These are phyloP conservation scores for Anaeromyces robustus DNA, from an alignment of 192 early-diverging fungal species.

Conservation along the genomic window DNA sequence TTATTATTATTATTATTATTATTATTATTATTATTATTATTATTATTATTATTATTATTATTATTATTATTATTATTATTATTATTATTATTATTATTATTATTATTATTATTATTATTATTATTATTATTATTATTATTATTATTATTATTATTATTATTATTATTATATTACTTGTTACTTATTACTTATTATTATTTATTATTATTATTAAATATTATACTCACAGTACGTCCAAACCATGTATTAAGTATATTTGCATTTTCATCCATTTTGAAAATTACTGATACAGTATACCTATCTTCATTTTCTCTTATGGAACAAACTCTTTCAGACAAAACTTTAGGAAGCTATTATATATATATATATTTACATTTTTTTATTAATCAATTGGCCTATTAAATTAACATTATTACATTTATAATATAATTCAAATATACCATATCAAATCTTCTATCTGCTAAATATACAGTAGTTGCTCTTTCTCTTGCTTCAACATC, in stretches of 20 bases:
- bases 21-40: not conserved
- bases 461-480: conserved; percentile 61
- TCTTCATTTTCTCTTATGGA: conserved; percentile 51
- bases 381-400: too few species aligned
- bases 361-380: too few species aligned
- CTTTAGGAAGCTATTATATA: conserved; percentile 27
- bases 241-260: conserved; percentile 36
- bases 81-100: not conserved
- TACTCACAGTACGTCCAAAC: conserved; percentile 45
- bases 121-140: not conserved
- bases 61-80: not conserved
- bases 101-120: not conserved
- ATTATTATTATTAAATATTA: not conserved
- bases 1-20: too few species aligned
- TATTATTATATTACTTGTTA: too few species aligned
- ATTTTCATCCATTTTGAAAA: conserved; percentile 43
- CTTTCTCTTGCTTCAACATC: conserved; percentile 55
- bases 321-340: conserved; percentile 54
- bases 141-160: not conserved
- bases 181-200: too few species aligned
- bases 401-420: too few species aligned
- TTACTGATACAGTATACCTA: conserved; percentile 53
- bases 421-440: not conserved
- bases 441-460: conserved; percentile 72
- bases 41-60: not conserved